These are phyloP conservation scores for Ogataea angusta DNA, from an alignment of 805 yeast genomes.

Conservation along the genomic window DNA sequence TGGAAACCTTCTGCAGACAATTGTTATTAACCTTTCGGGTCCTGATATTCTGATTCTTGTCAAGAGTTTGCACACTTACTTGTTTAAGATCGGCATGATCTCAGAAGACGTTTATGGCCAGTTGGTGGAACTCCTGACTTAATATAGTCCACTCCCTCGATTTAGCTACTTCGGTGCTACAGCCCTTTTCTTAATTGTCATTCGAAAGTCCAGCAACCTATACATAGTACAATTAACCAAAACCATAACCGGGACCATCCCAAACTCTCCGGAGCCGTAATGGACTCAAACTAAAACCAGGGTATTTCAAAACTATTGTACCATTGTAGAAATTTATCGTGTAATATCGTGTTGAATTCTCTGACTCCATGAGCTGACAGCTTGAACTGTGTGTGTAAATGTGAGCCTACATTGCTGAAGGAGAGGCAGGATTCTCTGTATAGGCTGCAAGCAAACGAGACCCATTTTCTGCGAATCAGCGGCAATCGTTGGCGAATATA, in stretches of 20 bases:
- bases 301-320: constrained; percentile 7
- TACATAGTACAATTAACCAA: constrained; percentile 12
- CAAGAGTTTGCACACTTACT: constrained; percentile 53
- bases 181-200: constrained; percentile 3
- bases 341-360: not conserved
- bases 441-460: not conserved
- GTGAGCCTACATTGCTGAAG: not conserved
- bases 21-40: constrained; percentile 64
- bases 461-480: not conserved
- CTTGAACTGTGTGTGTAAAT: not conserved
- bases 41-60: constrained; percentile 65
- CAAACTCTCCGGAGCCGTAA: not conserved
- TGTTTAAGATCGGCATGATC: constrained; percentile 42
- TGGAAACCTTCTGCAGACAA: constrained; percentile 71
- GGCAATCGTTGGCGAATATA: not conserved
- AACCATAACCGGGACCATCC: constrained; percentile 7
- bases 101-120: constrained; percentile 33
- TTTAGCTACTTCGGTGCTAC: not conserved
- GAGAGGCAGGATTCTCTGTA: not conserved
- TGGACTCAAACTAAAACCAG: constrained; percentile 6
- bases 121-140: constrained; percentile 25
- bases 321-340: not conserved
- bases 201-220: constrained; percentile 10
- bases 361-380: not conserved
- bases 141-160: not conserved